Conservation (phyloP, 1,139 yeast species). For the Pneumocystis canis region DNA sequence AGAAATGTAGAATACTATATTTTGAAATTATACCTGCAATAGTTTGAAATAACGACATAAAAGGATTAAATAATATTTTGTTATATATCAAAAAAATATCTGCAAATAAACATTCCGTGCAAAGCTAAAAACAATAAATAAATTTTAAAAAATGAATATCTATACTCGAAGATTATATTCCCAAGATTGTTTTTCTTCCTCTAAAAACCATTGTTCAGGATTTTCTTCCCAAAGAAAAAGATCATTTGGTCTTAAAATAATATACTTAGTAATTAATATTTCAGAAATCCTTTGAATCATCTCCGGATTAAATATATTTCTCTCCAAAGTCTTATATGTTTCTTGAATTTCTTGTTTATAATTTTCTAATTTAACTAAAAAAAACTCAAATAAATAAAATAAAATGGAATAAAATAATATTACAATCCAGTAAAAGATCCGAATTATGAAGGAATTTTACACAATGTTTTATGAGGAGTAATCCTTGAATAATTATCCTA, state of each 20-base stretch:
- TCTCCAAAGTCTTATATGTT: constrained; percentile 40
- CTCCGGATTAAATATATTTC: constrained; percentile 43
- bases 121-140: constrained; percentile 29
- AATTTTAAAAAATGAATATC: not conserved
- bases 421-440: constrained; percentile 2
- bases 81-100: constrained; percentile 57
- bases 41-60: constrained; percentile 42
- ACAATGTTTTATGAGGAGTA: constrained; percentile 49
- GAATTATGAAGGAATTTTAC: constrained; percentile 36
- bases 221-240: constrained; percentile 67
- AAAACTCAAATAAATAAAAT: too few relatives aligned
- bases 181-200: constrained; percentile 62
- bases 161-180: constrained; percentile 54
- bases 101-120: constrained; percentile 74
- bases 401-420: constrained; percentile 20
- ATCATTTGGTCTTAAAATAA: constrained; percentile 59
- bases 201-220: constrained; percentile 87
- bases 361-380: constrained; percentile 35
- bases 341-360: constrained; percentile 38
- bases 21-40: constrained; percentile 19
- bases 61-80: constrained; percentile 43
- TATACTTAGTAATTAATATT: constrained; percentile 54
- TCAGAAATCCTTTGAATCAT: constrained; percentile 47
- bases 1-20: constrained; percentile 30
- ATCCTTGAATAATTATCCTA: constrained; percentile 53